Conservation (phyloP, 768 basidiomycete genomes). For the Trametes gibbosa region DNA sequence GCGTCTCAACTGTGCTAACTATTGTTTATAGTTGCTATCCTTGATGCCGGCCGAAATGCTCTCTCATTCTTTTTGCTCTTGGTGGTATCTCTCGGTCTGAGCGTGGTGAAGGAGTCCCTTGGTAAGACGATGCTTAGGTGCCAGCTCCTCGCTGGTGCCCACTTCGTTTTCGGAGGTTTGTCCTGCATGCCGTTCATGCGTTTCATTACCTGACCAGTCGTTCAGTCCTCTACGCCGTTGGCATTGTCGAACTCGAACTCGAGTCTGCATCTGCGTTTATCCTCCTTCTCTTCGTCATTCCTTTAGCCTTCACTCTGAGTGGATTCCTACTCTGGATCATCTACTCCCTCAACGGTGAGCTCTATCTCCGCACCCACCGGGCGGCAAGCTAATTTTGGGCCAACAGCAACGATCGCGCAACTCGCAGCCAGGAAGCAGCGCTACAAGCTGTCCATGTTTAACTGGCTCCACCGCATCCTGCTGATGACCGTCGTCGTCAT, state of each 20-base stretch:
- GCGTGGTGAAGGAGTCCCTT: slow-evolving; percentile 86
- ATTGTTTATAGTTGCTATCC: slow-evolving; percentile 66
- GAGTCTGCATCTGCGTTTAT: slow-evolving; percentile 86
- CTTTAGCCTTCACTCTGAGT: slow-evolving; percentile 92
- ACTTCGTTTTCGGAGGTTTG: slow-evolving; percentile 93
- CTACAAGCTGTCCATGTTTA: slow-evolving; percentile 89
- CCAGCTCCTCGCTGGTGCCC: slow-evolving; percentile 74
- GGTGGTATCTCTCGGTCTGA: slow-evolving; percentile 88
- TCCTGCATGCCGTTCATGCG: slow-evolving; percentile 6
- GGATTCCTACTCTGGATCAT: slow-evolving; percentile 96
- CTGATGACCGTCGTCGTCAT: slow-evolving; percentile 79
- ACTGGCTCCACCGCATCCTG: slow-evolving; percentile 80
- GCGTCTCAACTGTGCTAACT: not conserved
- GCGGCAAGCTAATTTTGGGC: not conserved
- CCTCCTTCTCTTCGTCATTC: slow-evolving; percentile 87
- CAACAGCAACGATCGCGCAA: slow-evolving; percentile 79
- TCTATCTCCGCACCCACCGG: too few species aligned
- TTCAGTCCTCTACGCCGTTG: slow-evolving; percentile 86
- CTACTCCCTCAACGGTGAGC: slow-evolving; percentile 77
- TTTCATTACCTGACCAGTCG: not conserved
- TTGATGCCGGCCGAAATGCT: slow-evolving; percentile 93
- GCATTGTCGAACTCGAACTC: slow-evolving; percentile 89
- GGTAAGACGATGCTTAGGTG: slow-evolving; percentile 84
- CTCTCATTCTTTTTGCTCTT: slow-evolving; percentile 94
- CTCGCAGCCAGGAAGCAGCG: slow-evolving; percentile 82